A percentile compares a stretch with the other conserved stretches of the same genome.
phyloP scores from a whole-genome alignment of 2,329 filamentous ascomycete genomes.

The Cladorrhinum sp. region DNA sequence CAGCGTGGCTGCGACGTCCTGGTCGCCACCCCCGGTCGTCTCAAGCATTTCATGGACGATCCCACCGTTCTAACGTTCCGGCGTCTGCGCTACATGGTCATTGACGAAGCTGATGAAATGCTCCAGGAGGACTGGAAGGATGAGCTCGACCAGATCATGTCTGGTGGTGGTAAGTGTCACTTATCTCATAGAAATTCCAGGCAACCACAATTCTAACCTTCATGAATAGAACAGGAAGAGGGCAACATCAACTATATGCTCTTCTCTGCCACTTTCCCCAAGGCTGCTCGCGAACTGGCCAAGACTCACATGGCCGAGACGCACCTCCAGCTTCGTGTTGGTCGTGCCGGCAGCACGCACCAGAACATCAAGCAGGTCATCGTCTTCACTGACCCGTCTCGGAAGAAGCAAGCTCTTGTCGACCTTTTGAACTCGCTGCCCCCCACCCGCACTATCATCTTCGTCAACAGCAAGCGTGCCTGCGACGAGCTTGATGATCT shows the following conservation, averaged over 20 bases:
- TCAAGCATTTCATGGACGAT: conserved; percentile 78
- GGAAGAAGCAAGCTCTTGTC: conserved; percentile 69
- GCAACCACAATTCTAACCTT: conserved; percentile 7
- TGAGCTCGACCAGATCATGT: conserved; percentile 72
- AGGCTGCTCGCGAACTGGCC: conserved; percentile 71
- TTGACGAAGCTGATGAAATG: conserved; percentile 96
- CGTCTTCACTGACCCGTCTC: conserved; percentile 59
- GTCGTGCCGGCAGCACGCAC: conserved; percentile 80
- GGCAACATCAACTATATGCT: conserved; percentile 70
- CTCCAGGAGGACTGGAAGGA: conserved; percentile 74
- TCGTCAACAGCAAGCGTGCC: conserved; percentile 76
- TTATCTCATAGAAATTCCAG: too few species aligned
- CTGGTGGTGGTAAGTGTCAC: conserved; percentile 66
- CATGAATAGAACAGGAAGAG: conserved; percentile 65
- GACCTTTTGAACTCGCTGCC: conserved; percentile 69
- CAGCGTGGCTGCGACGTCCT: conserved; percentile 84
- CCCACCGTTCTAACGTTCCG: conserved; percentile 66
- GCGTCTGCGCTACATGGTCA: conserved; percentile 75
- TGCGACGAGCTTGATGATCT: conserved; percentile 87
- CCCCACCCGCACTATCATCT: conserved; percentile 80
- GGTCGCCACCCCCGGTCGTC: conserved; percentile 81
- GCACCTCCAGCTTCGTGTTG: conserved; percentile 78
- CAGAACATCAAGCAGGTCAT: conserved; percentile 79
- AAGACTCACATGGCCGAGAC: conserved; percentile 70
- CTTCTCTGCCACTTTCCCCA: conserved; percentile 94